phyloP scores from a whole-genome alignment of 1,139 yeast species.

The Taphrina populina region DNA sequence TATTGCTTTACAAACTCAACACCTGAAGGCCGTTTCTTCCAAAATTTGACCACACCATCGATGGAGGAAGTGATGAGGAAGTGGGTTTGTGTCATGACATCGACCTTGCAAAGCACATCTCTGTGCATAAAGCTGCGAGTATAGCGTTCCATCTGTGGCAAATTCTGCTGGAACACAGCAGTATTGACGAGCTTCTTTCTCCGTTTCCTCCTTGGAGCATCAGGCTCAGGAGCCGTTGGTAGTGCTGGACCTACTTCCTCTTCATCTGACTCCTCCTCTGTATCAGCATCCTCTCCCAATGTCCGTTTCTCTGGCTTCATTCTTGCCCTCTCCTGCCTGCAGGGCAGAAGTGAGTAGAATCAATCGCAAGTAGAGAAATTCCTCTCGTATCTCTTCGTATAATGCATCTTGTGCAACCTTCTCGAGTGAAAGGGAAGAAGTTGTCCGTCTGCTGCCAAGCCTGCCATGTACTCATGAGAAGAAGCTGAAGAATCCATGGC shows the following conservation, averaged over 20 bases:
- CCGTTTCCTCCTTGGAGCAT: slow-evolving; percentile 5
- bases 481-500: too few species aligned
- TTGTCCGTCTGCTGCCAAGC: too few species aligned
- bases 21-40: slow-evolving; percentile 43
- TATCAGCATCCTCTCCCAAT: background rate
- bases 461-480: too few species aligned
- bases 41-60: slow-evolving; percentile 51
- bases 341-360: too few species aligned
- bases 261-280: slow-evolving; percentile 34
- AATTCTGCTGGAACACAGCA: slow-evolving; percentile 22
- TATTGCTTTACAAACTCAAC: slow-evolving; percentile 49
- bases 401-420: too few species aligned
- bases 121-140: slow-evolving; percentile 45
- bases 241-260: slow-evolving; percentile 39
- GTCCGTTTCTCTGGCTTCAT: background rate
- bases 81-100: slow-evolving; percentile 38
- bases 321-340: background rate
- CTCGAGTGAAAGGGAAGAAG: background rate
- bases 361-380: too few species aligned
- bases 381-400: too few species aligned
- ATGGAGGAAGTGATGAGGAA: slow-evolving; percentile 47
- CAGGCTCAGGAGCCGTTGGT: slow-evolving; percentile 17
- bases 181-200: slow-evolving; percentile 17
- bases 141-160: slow-evolving; percentile 42
- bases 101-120: slow-evolving; percentile 39